Evolutionary conservation across 106 monocot species (phyloP), one percentile per base, ranked within the genome.

Genomic region (Dioscorea zingiberensis): DNA sequence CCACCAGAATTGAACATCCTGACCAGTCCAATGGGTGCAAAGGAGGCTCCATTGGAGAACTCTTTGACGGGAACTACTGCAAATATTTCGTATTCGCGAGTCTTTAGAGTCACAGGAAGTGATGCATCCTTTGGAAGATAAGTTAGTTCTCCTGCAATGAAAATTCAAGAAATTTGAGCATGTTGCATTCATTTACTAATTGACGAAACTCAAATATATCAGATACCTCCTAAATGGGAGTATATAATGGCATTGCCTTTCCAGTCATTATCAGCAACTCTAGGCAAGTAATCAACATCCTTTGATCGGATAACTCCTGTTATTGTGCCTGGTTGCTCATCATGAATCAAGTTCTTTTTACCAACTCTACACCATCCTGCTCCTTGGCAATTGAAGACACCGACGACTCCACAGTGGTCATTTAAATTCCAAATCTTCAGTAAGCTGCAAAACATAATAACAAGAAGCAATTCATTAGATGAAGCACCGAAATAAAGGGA

Each of bases 331-430:
- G 88, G 81, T 70, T 84, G 72, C 18, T 76, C 78, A 30, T 84
- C 78, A 53, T 84, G 84, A 63, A 84, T 78, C 63, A 79, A 58
- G 27, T 76, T 82, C 21, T 69, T 84, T 70, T 85, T 82, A 46
- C 76, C 81, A 21, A 89, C 62, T 60, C 57, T 71, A 58, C 89
- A 85, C 85, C 85, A 92, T 9, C 84, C 87, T 22, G 91, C 91
- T 58, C 91, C 91, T 69, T 91, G 91, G 65, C 91, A 91, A 66
- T 91, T 91, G 64, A 87, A 91, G 54, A 84, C 81, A 3, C 87
- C 91, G 21, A 92, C 68, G 9, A 92, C 84, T 62, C 91, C 91
- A n/a, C 64, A 65, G 53, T 76, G 67, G 2, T 80, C 74, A 48
- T 87, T 92, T 70, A 83, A 69, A 60, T 79, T 89, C 79, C 79